Evolutionary conservation across 2,329 filamentous ascomycete genomes (phyloP).

Genomic region (Colletotrichum sublineola): DNA sequence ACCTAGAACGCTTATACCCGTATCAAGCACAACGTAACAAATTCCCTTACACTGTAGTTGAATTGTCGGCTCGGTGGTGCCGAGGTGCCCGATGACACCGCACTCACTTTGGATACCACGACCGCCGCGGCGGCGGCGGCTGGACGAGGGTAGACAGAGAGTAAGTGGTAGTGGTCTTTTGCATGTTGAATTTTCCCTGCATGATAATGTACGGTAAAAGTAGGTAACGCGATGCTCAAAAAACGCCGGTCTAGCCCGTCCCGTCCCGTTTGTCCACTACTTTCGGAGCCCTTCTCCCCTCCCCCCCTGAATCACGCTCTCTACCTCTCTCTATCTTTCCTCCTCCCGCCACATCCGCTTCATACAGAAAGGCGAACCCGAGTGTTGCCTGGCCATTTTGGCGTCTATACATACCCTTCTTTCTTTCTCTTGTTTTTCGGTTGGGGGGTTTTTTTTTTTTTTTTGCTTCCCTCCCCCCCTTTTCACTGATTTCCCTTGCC

Average conservation of each 20-base stretch:
- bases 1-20: constrained; percentile 34
- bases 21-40: constrained; percentile 10
- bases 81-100: too few relatives aligned
- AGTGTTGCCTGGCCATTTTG: not conserved
- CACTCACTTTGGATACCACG: not conserved
- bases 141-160: not conserved
- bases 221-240: not conserved
- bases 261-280: not conserved
- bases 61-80: not conserved
- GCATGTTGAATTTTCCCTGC: not conserved
- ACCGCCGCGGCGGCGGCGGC: not conserved
- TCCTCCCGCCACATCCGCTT: not conserved
- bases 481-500: not conserved
- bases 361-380: not conserved
- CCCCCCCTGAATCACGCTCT: not conserved
- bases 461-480: not conserved
- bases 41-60: not conserved
- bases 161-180: not conserved
- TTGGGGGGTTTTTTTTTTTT: not conserved
- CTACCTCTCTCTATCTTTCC: not conserved
- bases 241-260: not conserved
- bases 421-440: not conserved
- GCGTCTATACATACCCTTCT: not conserved
- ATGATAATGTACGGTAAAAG: constrained; percentile 1
- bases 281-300: not conserved